Percentiles rank a stretch among this genome's conserved stretches.
Conservation (phyloP, 2,329 filamentous ascomycete genomes). For the Amylocarpus encephaloides region DNA sequence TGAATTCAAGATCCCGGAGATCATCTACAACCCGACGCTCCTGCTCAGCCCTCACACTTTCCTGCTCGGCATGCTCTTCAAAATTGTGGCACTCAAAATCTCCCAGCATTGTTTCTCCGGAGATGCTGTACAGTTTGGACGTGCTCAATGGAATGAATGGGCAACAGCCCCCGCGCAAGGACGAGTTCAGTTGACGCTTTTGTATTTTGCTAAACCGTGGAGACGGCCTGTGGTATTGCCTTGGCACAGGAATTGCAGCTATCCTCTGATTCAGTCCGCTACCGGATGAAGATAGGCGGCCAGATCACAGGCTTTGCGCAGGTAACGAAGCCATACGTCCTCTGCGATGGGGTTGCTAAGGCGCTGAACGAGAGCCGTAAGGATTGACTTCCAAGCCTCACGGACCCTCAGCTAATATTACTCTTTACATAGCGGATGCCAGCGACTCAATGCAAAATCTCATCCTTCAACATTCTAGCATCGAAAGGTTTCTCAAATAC, state of each 20-base stretch:
- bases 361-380: conserved; percentile 14
- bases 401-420: not conserved
- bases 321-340: no score
- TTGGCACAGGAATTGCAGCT: conserved; percentile 27
- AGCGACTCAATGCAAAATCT: conserved; percentile 16
- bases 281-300: conserved; percentile 20
- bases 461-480: conserved; percentile 16
- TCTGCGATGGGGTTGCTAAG: no score
- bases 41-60: no score
- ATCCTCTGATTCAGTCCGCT: conserved; percentile 22
- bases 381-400: conserved; percentile 3
- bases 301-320: no score
- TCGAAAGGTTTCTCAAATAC: conserved; percentile 14
- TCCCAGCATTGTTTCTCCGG: no score
- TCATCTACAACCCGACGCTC: no score
- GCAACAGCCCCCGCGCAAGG: no score
- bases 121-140: no score
- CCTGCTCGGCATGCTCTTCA: no score
- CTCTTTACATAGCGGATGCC: conserved; percentile 8
- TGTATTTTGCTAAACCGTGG: conserved; percentile 30
- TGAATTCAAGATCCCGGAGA: no score
- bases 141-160: no score
- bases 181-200: conserved; percentile 6
- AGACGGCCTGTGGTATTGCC: conserved; percentile 21
- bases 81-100: no score